Base-by-base conservation (phyloP, 768 basidiomycete genomes). In the Atractiella rhizophila region DNA sequence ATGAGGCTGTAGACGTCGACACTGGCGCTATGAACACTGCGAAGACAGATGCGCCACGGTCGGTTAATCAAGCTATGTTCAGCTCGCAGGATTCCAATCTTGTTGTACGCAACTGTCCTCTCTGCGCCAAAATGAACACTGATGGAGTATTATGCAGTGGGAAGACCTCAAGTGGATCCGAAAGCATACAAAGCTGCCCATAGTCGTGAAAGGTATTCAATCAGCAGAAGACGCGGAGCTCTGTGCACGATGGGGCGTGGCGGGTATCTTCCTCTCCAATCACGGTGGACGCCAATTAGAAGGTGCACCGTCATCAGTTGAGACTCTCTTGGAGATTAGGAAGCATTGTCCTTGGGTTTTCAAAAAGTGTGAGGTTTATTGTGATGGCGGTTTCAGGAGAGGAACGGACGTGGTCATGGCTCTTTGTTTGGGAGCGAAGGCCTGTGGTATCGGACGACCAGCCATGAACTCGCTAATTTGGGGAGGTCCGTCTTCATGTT, bases 261-360 rank as follows among this genome's bases (percentile, higher is more conserved):
- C 86, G 42, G 86, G 77, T 4, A 81, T 94, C 46, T 64, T 86
- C 42, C 60, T 94, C 8, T 80, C 76, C 1, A 94, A 94, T 49
- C 86, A 94, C 51, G 86, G 86, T 41, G 86, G 80, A 25, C 57
- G 67, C 2, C 49, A 48, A n/a, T 48, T 55, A 25, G 56, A 56
- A 5, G 54, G 56, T 10, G 53, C 57, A 4, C 32, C 57, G 4
- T 24, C 36, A 8, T 34, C 26, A 31, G 35, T 39, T 13, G 28
- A 45, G 24, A 39, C 28, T 45, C 49, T 28, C 29, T 55, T 33
- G 41, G 63, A 64, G 44, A 60, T 66, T 30, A 53, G 58, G 12
- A 51, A 55, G 44, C 52, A 59, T 39, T 57, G 58, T 15, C 64
- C 64, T 2, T 57, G 62, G 35, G 56, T 63, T 6, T 55, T 65